Evolutionary conservation across 169 alveolate species (phyloP), one percentile per base, ranked within the genome.

Genomic region (Plasmodium knowlesi): DNA sequence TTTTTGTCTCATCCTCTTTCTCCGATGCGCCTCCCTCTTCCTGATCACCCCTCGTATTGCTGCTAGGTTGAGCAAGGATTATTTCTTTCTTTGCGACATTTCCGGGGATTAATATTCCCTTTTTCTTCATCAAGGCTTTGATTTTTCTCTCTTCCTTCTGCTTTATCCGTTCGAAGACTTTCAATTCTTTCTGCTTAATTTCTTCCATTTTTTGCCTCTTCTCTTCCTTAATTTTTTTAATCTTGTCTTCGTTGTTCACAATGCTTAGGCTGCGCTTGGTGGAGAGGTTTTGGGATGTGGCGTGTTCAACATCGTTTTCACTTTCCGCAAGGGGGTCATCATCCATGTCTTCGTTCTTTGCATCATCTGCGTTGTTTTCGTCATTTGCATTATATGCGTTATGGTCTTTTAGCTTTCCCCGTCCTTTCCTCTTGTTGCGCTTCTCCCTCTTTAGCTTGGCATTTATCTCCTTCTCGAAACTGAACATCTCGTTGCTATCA

Each of bases 71-170:
- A 14, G 6, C 71, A 0, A 25, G 10, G 61, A 22, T 43, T 53
- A 16, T 2, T 9, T 57, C 25, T 3, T 50, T 41, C 41, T 50
- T 57, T 30, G n/a, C 25, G 41, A 3, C 32, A 5, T 39, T 32
- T 32, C 25, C 22, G 32, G 30, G 78, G 19, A 53, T n/a, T 16
- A 30, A 3, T 16, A 34, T 46, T 14, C 79, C 90, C 70, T 76
- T 85, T 70, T 78, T 46, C 79, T 85, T 85, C 81, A 74, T 85
- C n/a, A 85, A 8, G n/a, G 79, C 43, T 41, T 79, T 80, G 9
- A 88, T 61, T 70, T 88, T 88, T 88, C 34, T 80, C 57, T 91
- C 95, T 54, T 91, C 95, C 76, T 82, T 91, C 71, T 30, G 78
- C 43, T 91, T 91, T 70, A 91, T 91, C 41, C 74, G 72, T 82